Evolutionary conservation across 306 rosid species (phyloP).

Genomic region (Glycine tomentella): DNA sequence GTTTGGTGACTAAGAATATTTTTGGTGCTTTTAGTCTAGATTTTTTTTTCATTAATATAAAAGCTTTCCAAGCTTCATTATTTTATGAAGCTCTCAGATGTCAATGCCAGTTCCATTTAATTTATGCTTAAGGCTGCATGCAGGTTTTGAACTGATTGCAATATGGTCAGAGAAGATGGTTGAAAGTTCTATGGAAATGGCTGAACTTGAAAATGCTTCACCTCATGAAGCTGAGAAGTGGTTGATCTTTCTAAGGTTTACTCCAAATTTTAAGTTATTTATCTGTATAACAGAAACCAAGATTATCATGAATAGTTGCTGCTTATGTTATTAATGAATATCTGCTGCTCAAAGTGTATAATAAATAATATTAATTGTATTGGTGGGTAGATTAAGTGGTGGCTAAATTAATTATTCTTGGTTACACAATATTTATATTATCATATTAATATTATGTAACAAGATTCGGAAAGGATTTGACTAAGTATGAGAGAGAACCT

Average conservation of each 20-base stretch:
- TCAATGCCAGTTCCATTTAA: conserved; percentile 48
- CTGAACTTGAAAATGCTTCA: conserved; percentile 92
- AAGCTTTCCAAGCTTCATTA: too few relatives aligned
- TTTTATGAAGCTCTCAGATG: conserved; percentile 28
- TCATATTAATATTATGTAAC: too few relatives aligned
- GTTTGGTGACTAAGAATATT: too few relatives aligned
- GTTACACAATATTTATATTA: too few relatives aligned
- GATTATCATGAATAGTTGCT: conserved; percentile 34
- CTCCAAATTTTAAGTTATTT: conserved; percentile 59
- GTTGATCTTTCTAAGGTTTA: conserved; percentile 69
- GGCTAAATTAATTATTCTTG: too few relatives aligned
- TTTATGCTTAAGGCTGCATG: conserved; percentile 51
- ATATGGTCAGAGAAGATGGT: conserved; percentile 85
- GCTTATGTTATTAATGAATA: conserved; percentile 43
- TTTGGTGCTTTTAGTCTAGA: too few relatives aligned
- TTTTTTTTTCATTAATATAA: too few relatives aligned
- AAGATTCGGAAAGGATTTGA: too few relatives aligned
- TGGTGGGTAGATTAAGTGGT: too few relatives aligned
- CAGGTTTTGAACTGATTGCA: conserved; percentile 89
- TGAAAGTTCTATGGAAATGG: conserved; percentile 93
- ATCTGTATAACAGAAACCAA: conserved; percentile 10
- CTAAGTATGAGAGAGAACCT: too few relatives aligned
- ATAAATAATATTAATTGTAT: conserved; percentile 4
- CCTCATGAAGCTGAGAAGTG: conserved; percentile 95
- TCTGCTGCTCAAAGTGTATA: conserved; percentile 14